Conservation (phyloP, 331 rosid genomes). For the Quercus lobata region DNA sequence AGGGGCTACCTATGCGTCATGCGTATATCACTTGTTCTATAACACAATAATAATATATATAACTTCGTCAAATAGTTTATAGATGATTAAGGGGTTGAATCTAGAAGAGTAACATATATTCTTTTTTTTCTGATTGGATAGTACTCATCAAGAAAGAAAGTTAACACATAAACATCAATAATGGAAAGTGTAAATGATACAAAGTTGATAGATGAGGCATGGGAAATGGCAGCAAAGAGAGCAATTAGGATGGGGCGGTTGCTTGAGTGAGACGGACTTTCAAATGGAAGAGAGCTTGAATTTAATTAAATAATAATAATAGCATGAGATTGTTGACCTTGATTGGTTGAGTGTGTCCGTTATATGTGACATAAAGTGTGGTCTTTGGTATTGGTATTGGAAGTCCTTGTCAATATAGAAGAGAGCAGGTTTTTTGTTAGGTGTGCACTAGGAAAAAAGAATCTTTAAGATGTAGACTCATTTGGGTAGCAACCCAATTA, state of each 20-base stretch:
- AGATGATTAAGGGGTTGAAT: slow-evolving; percentile 18
- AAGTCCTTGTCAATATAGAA: slow-evolving; percentile 49
- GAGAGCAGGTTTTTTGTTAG: slow-evolving; percentile 89
- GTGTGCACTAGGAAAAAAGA: slow-evolving; percentile 46
- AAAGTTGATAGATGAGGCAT: background rate
- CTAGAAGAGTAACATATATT: slow-evolving; percentile 22
- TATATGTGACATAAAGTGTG: slow-evolving; percentile 31
- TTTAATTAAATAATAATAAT: background rate
- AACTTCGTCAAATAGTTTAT: background rate
- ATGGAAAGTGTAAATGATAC: slow-evolving; percentile 7
- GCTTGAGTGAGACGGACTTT: slow-evolving; percentile 39
- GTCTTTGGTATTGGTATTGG: slow-evolving; percentile 43
- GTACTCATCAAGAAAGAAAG: background rate
- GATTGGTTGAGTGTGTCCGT: background rate
- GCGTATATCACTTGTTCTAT: slow-evolving; percentile 5
- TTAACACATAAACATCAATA: slow-evolving; percentile 9
- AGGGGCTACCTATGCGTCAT: slow-evolving; percentile 13
- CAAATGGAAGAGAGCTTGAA: slow-evolving; percentile 26
- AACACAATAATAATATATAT: background rate
- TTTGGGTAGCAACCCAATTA: slow-evolving; percentile 20
- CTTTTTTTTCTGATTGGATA: slow-evolving; percentile 14
- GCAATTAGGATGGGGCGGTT: slow-evolving; percentile 24
- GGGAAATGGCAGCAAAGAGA: background rate
- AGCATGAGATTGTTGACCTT: slow-evolving; percentile 73
- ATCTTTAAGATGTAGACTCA: slow-evolving; percentile 30